phyloP scores from a whole-genome alignment of 106 monocot species.

The Phalaenopsis aphrodite region DNA sequence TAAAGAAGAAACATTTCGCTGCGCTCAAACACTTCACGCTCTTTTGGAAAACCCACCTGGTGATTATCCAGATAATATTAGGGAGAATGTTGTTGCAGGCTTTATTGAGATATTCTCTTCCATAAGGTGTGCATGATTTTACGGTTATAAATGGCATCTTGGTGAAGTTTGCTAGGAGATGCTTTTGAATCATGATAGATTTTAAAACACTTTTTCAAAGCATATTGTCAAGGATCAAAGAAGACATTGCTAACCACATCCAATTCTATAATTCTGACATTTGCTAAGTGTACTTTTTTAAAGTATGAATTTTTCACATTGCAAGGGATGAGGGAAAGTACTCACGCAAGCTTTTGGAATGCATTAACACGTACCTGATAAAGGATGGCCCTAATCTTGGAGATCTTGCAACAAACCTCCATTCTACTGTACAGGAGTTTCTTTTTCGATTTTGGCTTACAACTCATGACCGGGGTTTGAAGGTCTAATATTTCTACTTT shows the following conservation, averaged over 20 bases:
- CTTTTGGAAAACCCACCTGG: slow-evolving; percentile 86
- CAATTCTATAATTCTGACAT: background rate
- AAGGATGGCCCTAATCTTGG: slow-evolving; percentile 95
- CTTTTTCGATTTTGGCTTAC: slow-evolving; percentile 60
- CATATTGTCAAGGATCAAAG: slow-evolving; percentile 1
- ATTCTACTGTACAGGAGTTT: slow-evolving; percentile 62
- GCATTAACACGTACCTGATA: slow-evolving; percentile 69
- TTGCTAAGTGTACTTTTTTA: background rate
- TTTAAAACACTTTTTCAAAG: background rate
- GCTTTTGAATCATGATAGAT: background rate
- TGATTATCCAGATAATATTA: slow-evolving; percentile 65
- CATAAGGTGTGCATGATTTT: slow-evolving; percentile 34
- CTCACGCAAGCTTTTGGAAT: slow-evolving; percentile 86
- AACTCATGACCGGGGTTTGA: slow-evolving; percentile 66
- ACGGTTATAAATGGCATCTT: background rate
- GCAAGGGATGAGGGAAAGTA: slow-evolving; percentile 86
- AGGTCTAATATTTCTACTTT: slow-evolving; percentile 33
- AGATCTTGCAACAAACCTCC: slow-evolving; percentile 44
- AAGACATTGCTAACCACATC: background rate
- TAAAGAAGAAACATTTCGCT: slow-evolving; percentile 77
- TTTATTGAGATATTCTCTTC: slow-evolving; percentile 56
- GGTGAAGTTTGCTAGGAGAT: background rate
- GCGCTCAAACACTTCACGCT: slow-evolving; percentile 55
- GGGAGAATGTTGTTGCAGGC: slow-evolving; percentile 42
- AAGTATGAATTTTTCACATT: background rate